These are phyloP conservation scores for Ecytonucleospora hepatopenaei DNA, from an alignment of 371 early-diverging fungal genomes.

Conservation along the genomic window DNA sequence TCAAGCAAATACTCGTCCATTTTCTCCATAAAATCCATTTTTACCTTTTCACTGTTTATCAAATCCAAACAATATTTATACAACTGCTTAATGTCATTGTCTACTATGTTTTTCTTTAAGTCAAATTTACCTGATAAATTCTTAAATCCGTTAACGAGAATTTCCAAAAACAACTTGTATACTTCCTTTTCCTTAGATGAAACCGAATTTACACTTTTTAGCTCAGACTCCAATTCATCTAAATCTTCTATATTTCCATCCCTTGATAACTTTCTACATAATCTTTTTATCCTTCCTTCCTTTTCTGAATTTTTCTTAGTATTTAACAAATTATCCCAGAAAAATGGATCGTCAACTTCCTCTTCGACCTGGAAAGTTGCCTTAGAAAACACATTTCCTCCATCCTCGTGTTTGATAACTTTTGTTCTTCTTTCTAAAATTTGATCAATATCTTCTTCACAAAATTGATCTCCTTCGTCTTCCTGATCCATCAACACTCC, in stretches of 20 bases:
- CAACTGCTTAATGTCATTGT: constrained; percentile 1
- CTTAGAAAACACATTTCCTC: constrained; percentile 69
- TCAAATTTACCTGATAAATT: background rate
- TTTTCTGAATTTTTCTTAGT: constrained; percentile 51
- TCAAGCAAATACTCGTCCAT: constrained; percentile 34
- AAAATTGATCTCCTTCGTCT: constrained; percentile 63
- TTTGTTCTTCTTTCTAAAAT: constrained; percentile 76
- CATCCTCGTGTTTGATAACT: constrained; percentile 66
- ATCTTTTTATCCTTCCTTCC: constrained; percentile 50
- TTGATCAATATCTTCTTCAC: constrained; percentile 85
- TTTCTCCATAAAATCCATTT: constrained; percentile 22
- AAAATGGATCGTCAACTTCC: constrained; percentile 81
- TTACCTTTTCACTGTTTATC: constrained; percentile 14
- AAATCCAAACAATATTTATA: constrained; percentile 35
- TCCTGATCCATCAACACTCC: constrained; percentile 71
- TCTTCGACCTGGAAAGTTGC: constrained; percentile 69
- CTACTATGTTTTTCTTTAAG: background rate
- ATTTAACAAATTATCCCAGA: constrained; percentile 82
- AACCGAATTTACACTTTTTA: background rate
- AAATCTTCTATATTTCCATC: constrained; percentile 40
- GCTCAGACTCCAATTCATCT: background rate
- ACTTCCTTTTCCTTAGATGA: background rate
- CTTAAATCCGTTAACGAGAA: background rate
- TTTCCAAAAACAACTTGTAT: constrained; percentile 4
- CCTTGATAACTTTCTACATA: constrained; percentile 50